These are phyloP conservation scores for Cordyceps javanica DNA, from an alignment of 2,329 filamentous ascomycete genomes.

Conservation along the genomic window DNA sequence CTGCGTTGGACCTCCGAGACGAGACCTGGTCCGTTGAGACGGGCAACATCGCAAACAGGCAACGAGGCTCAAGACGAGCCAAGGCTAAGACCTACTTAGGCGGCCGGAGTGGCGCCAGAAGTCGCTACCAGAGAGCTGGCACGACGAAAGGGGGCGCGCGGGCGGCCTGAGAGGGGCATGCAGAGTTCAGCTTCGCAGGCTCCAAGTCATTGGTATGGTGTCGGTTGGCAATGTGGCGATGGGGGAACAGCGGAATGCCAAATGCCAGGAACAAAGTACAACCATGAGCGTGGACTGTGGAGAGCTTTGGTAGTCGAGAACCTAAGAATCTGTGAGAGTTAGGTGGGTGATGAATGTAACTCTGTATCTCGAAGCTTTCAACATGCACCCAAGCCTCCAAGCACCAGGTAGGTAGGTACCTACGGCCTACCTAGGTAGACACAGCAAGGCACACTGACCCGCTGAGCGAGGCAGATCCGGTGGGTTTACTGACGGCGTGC, in stretches of 20 bases:
- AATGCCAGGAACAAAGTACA: background rate
- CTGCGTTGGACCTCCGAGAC: too few species aligned
- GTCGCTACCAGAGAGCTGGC: background rate
- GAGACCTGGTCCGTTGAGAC: background rate
- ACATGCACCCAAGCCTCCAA: background rate
- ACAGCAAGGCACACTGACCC: conserved; percentile 2
- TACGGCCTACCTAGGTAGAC: background rate
- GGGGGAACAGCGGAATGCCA: too few species aligned
- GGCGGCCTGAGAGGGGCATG: background rate
- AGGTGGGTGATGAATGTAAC: background rate
- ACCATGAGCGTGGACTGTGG: background rate
- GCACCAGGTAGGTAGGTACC: background rate
- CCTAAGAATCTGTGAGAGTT: background rate
- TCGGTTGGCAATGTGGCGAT: background rate
- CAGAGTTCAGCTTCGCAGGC: conserved; percentile 7
- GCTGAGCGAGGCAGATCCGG: conserved; percentile 4
- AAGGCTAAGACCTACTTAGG: background rate
- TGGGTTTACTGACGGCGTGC: background rate
- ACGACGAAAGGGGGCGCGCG: background rate
- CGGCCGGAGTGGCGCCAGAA: background rate
- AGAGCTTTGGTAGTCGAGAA: background rate
- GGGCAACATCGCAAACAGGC: background rate
- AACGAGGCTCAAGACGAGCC: background rate
- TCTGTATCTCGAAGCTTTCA: background rate
- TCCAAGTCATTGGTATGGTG: background rate